Percentiles rank a stretch among this genome's conserved stretches.
Conservation (phyloP, 176 grass and related monocot genomes). For the Hordeum vulgare region DNA sequence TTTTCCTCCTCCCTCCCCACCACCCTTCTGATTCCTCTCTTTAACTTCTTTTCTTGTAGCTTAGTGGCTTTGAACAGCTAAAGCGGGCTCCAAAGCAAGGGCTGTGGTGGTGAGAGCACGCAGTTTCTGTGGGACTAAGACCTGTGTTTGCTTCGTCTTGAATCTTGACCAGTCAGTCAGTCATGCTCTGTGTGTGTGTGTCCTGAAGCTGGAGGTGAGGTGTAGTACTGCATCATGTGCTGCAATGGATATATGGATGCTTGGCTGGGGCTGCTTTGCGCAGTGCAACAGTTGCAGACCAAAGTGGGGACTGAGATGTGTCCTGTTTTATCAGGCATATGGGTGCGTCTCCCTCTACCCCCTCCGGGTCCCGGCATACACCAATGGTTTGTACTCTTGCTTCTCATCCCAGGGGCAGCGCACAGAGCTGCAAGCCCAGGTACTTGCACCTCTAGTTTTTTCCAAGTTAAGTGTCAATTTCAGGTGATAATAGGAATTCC, state of each 20-base stretch:
- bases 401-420: not conserved
- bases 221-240: not conserved
- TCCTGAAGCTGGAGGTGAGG: constrained; percentile 5
- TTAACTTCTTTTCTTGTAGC: constrained; percentile 58
- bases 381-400: not conserved
- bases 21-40: constrained; percentile 30
- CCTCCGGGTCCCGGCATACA: constrained; percentile 7
- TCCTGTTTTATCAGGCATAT: constrained; percentile 18
- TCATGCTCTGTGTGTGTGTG: not conserved
- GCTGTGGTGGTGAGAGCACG: not conserved
- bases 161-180: constrained; percentile 38
- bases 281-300: constrained; percentile 30
- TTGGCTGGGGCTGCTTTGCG: constrained; percentile 16
- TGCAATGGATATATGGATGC: not conserved
- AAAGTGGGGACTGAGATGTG: constrained; percentile 31
- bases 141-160: constrained; percentile 9
- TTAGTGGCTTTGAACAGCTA: constrained; percentile 39
- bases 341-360: not conserved
- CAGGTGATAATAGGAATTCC: too few species aligned
- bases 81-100: constrained; percentile 50
- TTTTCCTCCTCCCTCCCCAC: not conserved
- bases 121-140: constrained; percentile 9
- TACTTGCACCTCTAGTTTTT: not conserved
- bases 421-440: not conserved
- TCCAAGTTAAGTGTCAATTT: too few species aligned